phyloP scores from a whole-genome alignment of 2,329 filamentous ascomycete genomes.

The Aureobasidium sp. region DNA sequence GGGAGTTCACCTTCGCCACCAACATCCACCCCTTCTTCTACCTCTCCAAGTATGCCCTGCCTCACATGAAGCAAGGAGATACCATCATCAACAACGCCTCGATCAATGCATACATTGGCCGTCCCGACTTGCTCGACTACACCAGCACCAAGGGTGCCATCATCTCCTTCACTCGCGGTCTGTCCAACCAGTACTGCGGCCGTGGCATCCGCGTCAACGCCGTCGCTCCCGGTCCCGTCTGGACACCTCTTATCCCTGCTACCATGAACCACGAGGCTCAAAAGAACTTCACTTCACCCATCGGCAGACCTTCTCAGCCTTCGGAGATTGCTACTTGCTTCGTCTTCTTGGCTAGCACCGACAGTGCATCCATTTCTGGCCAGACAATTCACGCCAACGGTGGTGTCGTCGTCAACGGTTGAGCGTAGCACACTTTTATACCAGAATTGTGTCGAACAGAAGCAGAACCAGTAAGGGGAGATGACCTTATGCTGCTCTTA shows the following conservation, averaged over 20 bases:
- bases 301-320: constrained; percentile 71
- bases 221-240: constrained; percentile 71
- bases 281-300: constrained; percentile 65
- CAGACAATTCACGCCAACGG: constrained; percentile 62
- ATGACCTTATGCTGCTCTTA: background rate
- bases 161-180: constrained; percentile 67
- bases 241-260: constrained; percentile 67
- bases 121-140: constrained; percentile 74
- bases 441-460: background rate
- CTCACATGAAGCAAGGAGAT: constrained; percentile 66
- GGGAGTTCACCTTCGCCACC: constrained; percentile 70
- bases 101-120: constrained; percentile 75
- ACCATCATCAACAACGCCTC: constrained; percentile 82
- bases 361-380: constrained; percentile 67
- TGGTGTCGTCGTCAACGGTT: constrained; percentile 48
- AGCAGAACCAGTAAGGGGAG: background rate
- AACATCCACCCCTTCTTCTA: constrained; percentile 82
- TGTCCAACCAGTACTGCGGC: constrained; percentile 66
- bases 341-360: constrained; percentile 69
- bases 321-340: constrained; percentile 76
- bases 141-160: constrained; percentile 74
- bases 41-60: constrained; percentile 67
- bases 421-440: background rate
- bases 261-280: constrained; percentile 66
- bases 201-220: constrained; percentile 71